Evolutionary conservation across 2,329 filamentous ascomycete genomes (phyloP).

Genomic region (Lachnellula cervina): DNA sequence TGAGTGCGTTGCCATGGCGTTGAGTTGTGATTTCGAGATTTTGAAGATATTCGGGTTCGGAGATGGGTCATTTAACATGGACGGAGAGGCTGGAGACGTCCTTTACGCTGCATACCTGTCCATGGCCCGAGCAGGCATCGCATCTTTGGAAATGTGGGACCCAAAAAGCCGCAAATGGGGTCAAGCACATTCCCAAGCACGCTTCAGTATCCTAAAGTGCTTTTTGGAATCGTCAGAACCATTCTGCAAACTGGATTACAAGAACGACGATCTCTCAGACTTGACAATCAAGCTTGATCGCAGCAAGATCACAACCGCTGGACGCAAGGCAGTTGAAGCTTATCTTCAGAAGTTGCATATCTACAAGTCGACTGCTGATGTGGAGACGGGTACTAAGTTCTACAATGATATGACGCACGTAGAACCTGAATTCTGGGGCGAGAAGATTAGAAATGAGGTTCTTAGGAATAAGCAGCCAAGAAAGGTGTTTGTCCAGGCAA

Average conservation of each 20-base stretch:
- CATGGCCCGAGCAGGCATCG: constrained; percentile 91
- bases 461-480: constrained; percentile 74
- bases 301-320: constrained; percentile 77
- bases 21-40: constrained; percentile 83
- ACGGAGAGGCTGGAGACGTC: constrained; percentile 75
- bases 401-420: constrained; percentile 83
- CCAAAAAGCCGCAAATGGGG: constrained; percentile 89
- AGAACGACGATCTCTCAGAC: constrained; percentile 66
- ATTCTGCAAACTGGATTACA: constrained; percentile 78
- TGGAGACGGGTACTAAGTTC: constrained; percentile 69
- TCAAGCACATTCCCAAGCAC: constrained; percentile 85
- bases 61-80: constrained; percentile 66
- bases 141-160: constrained; percentile 90
- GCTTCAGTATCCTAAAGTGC: constrained; percentile 80
- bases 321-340: constrained; percentile 73
- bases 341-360: constrained; percentile 90
- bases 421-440: constrained; percentile 76
- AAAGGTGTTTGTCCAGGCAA: constrained; percentile 92
- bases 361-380: constrained; percentile 86
- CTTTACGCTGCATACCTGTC: constrained; percentile 83
- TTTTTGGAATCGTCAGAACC: constrained; percentile 82
- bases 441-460: constrained; percentile 70
- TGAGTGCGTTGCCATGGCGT: constrained; percentile 87
- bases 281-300: constrained; percentile 79
- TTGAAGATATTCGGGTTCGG: constrained; percentile 90